A percentile compares a stretch with the other conserved stretches of the same genome.
These are phyloP conservation scores for Periconia macrospinosa DNA, from an alignment of 2,329 filamentous ascomycete species.

Conservation along the genomic window DNA sequence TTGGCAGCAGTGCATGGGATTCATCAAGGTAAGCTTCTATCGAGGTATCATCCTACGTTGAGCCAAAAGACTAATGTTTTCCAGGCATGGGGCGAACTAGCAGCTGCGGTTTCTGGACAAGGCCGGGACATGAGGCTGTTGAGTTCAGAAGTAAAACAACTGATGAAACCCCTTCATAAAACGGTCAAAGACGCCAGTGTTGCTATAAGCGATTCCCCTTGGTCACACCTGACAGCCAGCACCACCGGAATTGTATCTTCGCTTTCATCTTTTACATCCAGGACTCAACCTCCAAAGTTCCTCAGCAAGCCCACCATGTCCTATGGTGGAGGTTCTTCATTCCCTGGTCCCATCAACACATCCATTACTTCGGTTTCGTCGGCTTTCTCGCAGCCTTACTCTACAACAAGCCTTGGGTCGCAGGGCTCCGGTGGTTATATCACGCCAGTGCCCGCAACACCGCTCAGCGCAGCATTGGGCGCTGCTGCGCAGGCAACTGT, in stretches of 20 bases:
- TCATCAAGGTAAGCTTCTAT: constrained; percentile 56
- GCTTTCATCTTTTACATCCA: constrained; percentile 39
- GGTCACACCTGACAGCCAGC: constrained; percentile 58
- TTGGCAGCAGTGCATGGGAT: constrained; percentile 73
- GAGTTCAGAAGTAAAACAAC: constrained; percentile 68
- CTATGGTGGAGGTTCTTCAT: constrained; percentile 24
- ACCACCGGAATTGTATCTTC: constrained; percentile 29
- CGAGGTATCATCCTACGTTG: constrained; percentile 13
- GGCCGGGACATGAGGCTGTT: constrained; percentile 50
- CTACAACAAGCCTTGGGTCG: constrained; percentile 28
- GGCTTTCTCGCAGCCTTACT: constrained; percentile 31
- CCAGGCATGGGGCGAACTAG: constrained; percentile 69
- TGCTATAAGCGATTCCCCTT: constrained; percentile 68
- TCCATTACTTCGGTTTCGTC: constrained; percentile 32
- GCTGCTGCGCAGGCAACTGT: constrained; percentile 90
- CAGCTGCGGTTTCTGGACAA: constrained; percentile 42
- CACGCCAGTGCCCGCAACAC: constrained; percentile 75
- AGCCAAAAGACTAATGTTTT: constrained; percentile 26
- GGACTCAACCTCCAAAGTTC: constrained; percentile 36
- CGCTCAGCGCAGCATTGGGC: constrained; percentile 84
- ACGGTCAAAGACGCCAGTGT: constrained; percentile 78
- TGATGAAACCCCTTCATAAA: constrained; percentile 79
- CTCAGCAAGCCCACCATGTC: constrained; percentile 28
- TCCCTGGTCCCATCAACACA: constrained; percentile 42
- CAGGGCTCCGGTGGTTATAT: constrained; percentile 49